Percentiles rank a stretch among this genome's conserved stretches.
Conservation (phyloP, 2,329 filamentous ascomycete genomes). For the Teratosphaeria nubilosa region DNA sequence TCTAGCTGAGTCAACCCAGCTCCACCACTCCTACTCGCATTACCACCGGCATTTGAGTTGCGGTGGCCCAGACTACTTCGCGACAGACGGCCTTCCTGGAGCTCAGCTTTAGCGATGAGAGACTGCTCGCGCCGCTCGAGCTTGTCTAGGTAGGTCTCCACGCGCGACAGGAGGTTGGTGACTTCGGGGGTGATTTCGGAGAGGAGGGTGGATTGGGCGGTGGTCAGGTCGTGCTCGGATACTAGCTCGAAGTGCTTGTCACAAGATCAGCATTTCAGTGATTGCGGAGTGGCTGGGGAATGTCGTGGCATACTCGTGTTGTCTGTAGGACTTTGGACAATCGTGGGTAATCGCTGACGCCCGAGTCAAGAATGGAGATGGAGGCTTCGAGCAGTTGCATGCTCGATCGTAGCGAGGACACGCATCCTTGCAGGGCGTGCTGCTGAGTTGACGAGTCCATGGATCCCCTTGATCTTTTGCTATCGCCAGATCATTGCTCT, state of each 20-base stretch:
- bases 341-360: constrained; percentile 54
- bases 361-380: constrained; percentile 51
- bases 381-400: constrained; percentile 53
- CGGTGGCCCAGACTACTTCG: background rate
- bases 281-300: background rate
- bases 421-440: constrained; percentile 47
- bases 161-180: constrained; percentile 64
- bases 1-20: constrained; percentile 36
- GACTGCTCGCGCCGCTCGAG: constrained; percentile 74
- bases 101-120: constrained; percentile 69
- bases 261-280: background rate
- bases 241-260: constrained; percentile 85
- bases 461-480: no score
- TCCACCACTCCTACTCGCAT: background rate
- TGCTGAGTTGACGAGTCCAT: constrained; percentile 20
- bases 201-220: constrained; percentile 73
- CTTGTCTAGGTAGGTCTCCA: constrained; percentile 73
- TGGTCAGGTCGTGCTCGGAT: constrained; percentile 69
- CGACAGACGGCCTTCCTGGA: constrained; percentile 63
- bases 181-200: constrained; percentile 87
- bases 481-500: background rate
- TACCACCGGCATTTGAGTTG: background rate
- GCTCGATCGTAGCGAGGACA: constrained; percentile 50
- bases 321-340: constrained; percentile 54
- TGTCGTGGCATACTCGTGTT: constrained; percentile 41